Evolutionary conservation across 768 basidiomycete genomes (phyloP), one percentile per base, ranked within the genome.

Genomic region (Neoboletus subvelutipes): DNA sequence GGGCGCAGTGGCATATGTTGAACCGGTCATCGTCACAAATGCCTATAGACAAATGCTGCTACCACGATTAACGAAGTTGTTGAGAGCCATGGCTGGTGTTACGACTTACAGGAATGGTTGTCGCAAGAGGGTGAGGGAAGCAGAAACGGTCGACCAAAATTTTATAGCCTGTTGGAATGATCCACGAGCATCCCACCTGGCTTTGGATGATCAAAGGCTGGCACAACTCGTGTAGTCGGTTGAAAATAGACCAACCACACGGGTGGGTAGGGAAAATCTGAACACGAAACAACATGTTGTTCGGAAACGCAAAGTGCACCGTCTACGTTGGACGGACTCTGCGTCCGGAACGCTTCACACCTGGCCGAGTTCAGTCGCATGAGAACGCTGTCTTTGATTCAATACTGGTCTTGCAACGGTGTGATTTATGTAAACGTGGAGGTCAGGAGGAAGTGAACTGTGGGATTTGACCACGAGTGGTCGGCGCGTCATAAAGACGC

Each of bases 1-100:
- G 1, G 69, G 68, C 2, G 59, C 24, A 11, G 57, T 26, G 1
- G 68, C 68, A 34, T 54, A 55, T 9, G 26, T 9, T 22, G 57
- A 17, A 4, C 4, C 8, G 1, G 42, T 18, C 57, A 49, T 57
- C 33, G 17, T 39, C 22, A 13, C 4, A 4, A 28, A 42, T 31
- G 11, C 52, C 49, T 58, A n/a, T 26, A 20, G 10, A 29, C 17
- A 15, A 43, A 41, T 33, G 10, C 11, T 24, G 52, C 20, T 18
- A 28, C 39, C n/a, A 40, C n/a, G 4, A 11, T 20, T 1, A 12
- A 28, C 22, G 34, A 53, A 43, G 18, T 9, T 22, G n/a, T 42
- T 9, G 13, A 45, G 20, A 41, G 28, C 4, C 29, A 33, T 13
- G 7, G n/a, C 10, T 34, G 5, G 11, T 18, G 18, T 3, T 9